Evolutionary conservation across 257 asterid genomes (phyloP).

Genomic region (Solanum microdontum): DNA sequence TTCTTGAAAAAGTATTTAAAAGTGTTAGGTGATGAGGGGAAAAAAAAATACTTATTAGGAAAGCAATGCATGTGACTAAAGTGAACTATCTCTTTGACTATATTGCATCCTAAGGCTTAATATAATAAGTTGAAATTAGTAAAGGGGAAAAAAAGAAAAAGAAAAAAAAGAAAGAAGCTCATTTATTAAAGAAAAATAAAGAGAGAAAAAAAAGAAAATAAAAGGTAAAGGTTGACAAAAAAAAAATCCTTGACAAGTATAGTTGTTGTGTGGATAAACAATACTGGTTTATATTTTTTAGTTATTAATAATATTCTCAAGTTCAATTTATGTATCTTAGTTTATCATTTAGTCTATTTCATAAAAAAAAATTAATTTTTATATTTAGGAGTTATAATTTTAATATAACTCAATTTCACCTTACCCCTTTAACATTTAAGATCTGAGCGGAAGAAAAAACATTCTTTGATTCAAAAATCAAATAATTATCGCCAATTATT

Average conservation of each 20-base stretch:
- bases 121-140: not conserved
- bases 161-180: not conserved
- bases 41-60: not conserved
- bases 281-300: not conserved
- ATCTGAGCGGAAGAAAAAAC: too few relatives aligned
- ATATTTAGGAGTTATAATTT: not conserved
- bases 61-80: slow-evolving; percentile 10
- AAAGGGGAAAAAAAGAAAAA: not conserved
- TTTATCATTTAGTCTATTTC: not conserved
- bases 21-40: not conserved
- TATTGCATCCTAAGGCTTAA: not conserved
- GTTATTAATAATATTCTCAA: not conserved
- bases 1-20: not conserved
- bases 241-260: not conserved
- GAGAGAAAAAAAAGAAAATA: not conserved
- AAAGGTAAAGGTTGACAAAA: not conserved
- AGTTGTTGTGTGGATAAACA: not conserved
- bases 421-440: not conserved
- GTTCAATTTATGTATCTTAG: not conserved
- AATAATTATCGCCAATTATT: not conserved
- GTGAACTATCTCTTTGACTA: not conserved
- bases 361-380: not conserved
- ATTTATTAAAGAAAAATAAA: not conserved
- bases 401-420: not conserved
- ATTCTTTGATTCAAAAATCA: too few relatives aligned